Conservation (phyloP, 305 asterid species). For the Fraxinus nigra region DNA sequence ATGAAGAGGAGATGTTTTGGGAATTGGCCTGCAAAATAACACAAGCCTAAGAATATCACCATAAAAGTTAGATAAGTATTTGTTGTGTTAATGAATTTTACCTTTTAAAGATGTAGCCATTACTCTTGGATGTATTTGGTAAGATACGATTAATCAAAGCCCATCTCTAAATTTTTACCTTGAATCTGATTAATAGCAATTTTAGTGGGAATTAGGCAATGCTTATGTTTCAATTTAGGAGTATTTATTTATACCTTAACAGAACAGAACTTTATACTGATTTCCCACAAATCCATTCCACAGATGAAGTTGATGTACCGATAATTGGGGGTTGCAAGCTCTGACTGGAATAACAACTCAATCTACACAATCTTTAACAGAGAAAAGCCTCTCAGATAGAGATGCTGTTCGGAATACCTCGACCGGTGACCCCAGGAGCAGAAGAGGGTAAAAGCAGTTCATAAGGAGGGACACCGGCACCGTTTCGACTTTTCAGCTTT, state of each 20-base stretch:
- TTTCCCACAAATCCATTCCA: not conserved
- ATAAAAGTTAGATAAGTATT: not conserved
- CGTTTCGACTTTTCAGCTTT: conserved; percentile 53
- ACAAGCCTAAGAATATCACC: not conserved
- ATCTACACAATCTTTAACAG: not conserved
- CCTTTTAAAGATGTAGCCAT: not conserved
- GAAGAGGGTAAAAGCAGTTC: conserved; percentile 71
- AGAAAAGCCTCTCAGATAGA: conserved; percentile 43
- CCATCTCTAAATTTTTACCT: not conserved
- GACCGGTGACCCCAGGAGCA: conserved; percentile 75
- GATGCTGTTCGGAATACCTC: conserved; percentile 84
- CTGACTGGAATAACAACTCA: not conserved
- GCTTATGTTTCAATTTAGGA: not conserved
- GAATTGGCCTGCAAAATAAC: not conserved
- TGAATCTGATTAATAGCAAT: not conserved
- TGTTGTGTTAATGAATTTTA: not conserved
- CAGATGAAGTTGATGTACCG: not conserved
- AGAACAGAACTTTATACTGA: not conserved
- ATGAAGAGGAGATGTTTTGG: not conserved
- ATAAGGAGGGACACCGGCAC: conserved; percentile 82
- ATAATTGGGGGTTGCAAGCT: not conserved
- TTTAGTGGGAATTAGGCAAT: not conserved
- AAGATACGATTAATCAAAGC: not conserved
- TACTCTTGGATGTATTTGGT: not conserved
- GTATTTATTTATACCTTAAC: not conserved